Conservation (phyloP, 768 basidiomycete species). For the Pleurotus giganteus region DNA sequence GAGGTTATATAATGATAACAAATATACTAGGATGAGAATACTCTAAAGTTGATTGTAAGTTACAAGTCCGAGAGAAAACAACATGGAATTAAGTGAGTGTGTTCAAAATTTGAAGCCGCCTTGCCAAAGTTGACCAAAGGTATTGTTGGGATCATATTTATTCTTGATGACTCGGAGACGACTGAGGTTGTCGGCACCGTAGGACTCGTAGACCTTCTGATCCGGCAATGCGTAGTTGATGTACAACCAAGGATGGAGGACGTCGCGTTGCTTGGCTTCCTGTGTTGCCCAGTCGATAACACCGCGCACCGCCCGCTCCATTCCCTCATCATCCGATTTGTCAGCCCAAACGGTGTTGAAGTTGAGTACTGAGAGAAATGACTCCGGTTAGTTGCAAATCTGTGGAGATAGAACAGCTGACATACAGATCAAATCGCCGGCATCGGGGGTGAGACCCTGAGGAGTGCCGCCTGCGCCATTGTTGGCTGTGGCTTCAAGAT, state of each 20-base stretch:
- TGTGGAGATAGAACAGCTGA: not conserved
- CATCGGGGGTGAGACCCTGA: conserved; percentile 4
- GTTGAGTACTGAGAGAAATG: not conserved
- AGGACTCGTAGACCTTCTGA: conserved; percentile 6
- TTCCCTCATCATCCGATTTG: conserved; percentile 7
- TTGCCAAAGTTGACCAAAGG: not conserved
- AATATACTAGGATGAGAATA: too few species aligned
- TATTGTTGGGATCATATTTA: not conserved
- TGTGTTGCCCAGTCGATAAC: conserved; percentile 8
- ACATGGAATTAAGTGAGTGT: not conserved
- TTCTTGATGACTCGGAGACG: not conserved
- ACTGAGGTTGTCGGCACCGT: not conserved
- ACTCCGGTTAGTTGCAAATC: not conserved
- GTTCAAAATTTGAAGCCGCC: not conserved
- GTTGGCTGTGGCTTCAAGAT: not conserved
- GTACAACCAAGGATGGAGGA: conserved; percentile 8
- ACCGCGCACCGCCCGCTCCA: conserved; percentile 1
- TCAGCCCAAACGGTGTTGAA: conserved; percentile 12
- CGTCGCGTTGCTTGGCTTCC: conserved; percentile 4
- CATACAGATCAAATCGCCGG: conserved; percentile 13
- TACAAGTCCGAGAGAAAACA: too few species aligned
- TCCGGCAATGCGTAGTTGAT: conserved; percentile 11
- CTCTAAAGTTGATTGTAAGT: too few species aligned
- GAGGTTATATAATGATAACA: too few species aligned
- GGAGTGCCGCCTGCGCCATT: conserved; percentile 10